Conservation (phyloP, 2,329 filamentous ascomycete genomes). For the Clarireedia sp. region DNA sequence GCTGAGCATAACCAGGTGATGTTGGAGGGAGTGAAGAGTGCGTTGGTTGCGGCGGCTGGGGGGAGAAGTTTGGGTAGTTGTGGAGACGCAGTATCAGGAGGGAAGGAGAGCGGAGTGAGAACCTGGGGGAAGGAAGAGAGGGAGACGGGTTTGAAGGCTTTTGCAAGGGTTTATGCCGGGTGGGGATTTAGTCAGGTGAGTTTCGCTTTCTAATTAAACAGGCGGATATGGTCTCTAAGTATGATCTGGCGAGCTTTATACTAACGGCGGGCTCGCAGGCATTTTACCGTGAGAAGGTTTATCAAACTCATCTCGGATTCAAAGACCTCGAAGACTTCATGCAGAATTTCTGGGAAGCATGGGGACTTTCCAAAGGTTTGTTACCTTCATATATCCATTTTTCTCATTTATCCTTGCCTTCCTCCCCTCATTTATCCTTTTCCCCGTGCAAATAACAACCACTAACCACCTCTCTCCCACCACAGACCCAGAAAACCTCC, state of each 20-base stretch:
- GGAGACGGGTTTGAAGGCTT: conserved; percentile 55
- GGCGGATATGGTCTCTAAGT: neutral
- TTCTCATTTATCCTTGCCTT: neutral
- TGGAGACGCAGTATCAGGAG: conserved; percentile 32
- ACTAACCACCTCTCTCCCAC: neutral
- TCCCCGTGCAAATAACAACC: neutral
- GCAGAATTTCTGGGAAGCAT: conserved; percentile 66
- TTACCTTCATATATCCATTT: neutral
- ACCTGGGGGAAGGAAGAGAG: conserved; percentile 46
- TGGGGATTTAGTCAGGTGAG: conserved; percentile 67
- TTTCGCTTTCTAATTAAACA: neutral
- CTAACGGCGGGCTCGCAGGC: conserved; percentile 24
- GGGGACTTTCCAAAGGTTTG: conserved; percentile 58
- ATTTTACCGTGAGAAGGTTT: conserved; percentile 67
- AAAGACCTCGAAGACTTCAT: conserved; percentile 67
- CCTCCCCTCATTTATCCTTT: no score
- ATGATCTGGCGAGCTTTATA: neutral
- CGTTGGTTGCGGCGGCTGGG: conserved; percentile 50
- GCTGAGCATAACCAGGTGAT: conserved; percentile 62
- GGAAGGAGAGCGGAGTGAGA: no score
- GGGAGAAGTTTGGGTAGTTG: conserved; percentile 43
- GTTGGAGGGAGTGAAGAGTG: conserved; percentile 54
- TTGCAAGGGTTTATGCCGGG: conserved; percentile 69
- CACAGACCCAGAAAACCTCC: conserved; percentile 64
- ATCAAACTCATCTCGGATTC: conserved; percentile 56